Evolutionary conservation across 1,139 yeast species (phyloP), one percentile per base, ranked within the genome.

Genomic region (Scheffersomyces quercinus): DNA sequence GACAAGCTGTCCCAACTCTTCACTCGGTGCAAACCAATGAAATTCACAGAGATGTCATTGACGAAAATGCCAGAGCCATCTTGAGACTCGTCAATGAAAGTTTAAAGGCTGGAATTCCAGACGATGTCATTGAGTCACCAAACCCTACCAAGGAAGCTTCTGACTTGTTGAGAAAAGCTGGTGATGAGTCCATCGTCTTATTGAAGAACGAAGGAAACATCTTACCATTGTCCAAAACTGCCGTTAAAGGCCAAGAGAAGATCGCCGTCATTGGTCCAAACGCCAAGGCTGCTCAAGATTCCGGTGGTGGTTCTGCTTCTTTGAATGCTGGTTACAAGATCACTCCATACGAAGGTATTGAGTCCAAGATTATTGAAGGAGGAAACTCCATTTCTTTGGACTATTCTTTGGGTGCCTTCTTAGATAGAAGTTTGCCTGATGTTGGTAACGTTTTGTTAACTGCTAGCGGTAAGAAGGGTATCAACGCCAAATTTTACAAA

Each of bases 211-310:
- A 54, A 16, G 43, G 42, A 11, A 26, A 30, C 12, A 20, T 54
- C 29, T 50, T 57, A 34, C 61, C 61, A 2, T 43, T 55, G 29
- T 35, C 43, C n/a, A 45, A 50, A 13, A 40, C 36, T 1, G 39
- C 45, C 12, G 28, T 40, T 8, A 11, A 36, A 2, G 46, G 47
- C 0, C 46, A 47, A 38, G 59, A 64, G 44, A 53, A 47, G 24
- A 59, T 67, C 42, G 73, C 70, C n/a, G 60, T 68, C 33, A 65
- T 68, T 47, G 74, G 74, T 1, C 74, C 74, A 24, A 68, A 67
- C 45, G 72, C 64, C 16, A 67, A 65, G 48, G 62, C 56, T 8
- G 54, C 62, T 34, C 63, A 62, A 41, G 62, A 65, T 47, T 67
- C 70, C 4, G 73, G 73, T 35, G 73, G 73, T 40, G 73, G 73